Evolutionary conservation across 768 basidiomycete species (phyloP), one percentile per base, ranked within the genome.

Genomic region (Leccinum truebloodii): DNA sequence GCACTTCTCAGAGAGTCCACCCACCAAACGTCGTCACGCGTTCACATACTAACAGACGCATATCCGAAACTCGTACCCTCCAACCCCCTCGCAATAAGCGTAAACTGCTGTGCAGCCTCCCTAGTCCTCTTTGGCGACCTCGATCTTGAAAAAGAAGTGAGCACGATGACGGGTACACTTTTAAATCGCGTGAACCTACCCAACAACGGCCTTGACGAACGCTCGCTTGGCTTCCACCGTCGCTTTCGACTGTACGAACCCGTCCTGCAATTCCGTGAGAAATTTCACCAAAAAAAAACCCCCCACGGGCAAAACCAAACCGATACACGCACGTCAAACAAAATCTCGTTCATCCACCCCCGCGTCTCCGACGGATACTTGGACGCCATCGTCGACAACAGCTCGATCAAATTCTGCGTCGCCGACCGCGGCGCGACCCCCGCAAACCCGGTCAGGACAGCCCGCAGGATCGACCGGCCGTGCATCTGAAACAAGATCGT

Each of bases 31-130:
- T 3, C 49, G 39, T 8, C 39, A 44, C 18, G 4, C 9, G 12
- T 13, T 46, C 44, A 44, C 82, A 85, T 83, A 37, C 80, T 78
- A 55, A 86, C 77, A 4, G 87, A 86, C 2, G 92, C 86, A 72
- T 90, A 93, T 8, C 94, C 94, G 73, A 95, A 95, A 61, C 84
- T 87, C 9, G 92, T 89, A 8, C 89, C 91, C 65, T 92, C 92
- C 59, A 95, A 73, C 3, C 94, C 94, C 68, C 94, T 77, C 12
- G 92, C 89, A 20, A 96, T 83, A 0, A 96, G 79, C 1, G 89
- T 88, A 72, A 96, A 95, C 63, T 95, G 91, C 64, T 94, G 87
- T 12, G 92, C 87, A 0, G 94, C 93, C 41, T 94, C 93, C 63
- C 89, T 79, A 37, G 87, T 92, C 64, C 80, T 82, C 69, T 87